Base-by-base conservation (phyloP, 495 filamentous ascomycete genomes). In the Glarea lozoyensis region DNA sequence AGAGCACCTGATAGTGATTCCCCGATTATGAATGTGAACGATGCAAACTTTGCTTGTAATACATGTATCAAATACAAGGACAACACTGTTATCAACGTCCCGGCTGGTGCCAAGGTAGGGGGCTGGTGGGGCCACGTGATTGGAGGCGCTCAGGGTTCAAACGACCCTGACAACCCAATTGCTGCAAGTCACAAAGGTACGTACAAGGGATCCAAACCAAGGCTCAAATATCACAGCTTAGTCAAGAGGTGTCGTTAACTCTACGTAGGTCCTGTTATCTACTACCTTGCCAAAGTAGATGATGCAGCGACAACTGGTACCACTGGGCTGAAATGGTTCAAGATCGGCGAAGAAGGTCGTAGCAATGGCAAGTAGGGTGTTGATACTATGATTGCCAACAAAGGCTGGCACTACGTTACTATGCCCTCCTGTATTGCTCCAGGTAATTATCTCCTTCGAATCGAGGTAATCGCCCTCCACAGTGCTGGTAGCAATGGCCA, bases 261-360 rank as follows among this genome's bases (percentile, higher is more conserved):
- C 32, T 9, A 9, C 32, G 9, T 35, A 35, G 32, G 32, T 10
- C 68, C 68, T 13, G 47, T 72, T 33, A 69, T 67, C 35, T 68
- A 63, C 5, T 75, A 72, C 58, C 62, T 75, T 3, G 70, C 70
- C 20, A 73, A 73, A 51, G 70, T 75, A 2, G 59, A 69, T 53
- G 65, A 66, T 51, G 68, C 72, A 10, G 64, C 59, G 22, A 64
- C 54, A 2, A 61, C 67, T 11, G 55, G 51, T 52, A 53, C 60
- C 40, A 66, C 37, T 10, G 37, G 37, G 2, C 37, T 40, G n/a
- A 10, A 25, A 16, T 40, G 37, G 66, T 42, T 42, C 25, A 42
- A 42, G 23, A 16, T 42, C 25, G n/a, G 10, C 16, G 40, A 42
- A 18, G 40, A 30, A 12, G 40, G 40, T n/a, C 25, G n/a, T 30